Conservation (phyloP, 306 rosid species). For the Quercus dentata region DNA sequence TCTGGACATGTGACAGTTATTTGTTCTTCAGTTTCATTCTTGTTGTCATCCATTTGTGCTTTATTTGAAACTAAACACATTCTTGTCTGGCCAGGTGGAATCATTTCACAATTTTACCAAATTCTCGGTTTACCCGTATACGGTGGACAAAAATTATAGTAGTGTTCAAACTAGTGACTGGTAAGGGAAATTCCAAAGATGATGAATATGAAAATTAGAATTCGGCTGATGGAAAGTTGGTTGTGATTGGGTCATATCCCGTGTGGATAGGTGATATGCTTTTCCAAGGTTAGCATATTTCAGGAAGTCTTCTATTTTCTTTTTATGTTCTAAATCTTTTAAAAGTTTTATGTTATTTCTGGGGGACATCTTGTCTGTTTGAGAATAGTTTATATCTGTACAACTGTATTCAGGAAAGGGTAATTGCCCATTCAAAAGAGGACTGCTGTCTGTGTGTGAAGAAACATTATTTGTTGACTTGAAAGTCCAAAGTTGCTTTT, state of each 20-base stretch:
- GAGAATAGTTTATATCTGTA: constrained; percentile 13
- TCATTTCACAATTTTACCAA: not conserved
- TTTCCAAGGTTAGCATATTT: constrained; percentile 32
- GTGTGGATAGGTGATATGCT: constrained; percentile 8
- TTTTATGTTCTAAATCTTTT: not conserved
- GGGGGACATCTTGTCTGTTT: constrained; percentile 14
- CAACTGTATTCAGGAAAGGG: constrained; percentile 9
- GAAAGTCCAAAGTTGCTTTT: not conserved
- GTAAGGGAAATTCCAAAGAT: constrained; percentile 2
- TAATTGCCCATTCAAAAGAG: constrained; percentile 24
- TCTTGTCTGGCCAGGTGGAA: not conserved
- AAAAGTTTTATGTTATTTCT: constrained; percentile 14
- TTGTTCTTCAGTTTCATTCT: not conserved
- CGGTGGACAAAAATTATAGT: not conserved
- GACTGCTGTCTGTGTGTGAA: not conserved
- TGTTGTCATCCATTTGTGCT: not conserved
- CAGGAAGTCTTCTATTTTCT: not conserved
- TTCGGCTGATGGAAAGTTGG: not conserved
- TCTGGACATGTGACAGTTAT: not conserved
- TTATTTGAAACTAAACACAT: not conserved
- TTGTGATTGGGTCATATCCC: constrained; percentile 4
- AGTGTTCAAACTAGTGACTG: not conserved
- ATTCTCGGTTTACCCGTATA: not conserved
- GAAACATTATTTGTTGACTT: not conserved
- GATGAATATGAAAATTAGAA: constrained; percentile 15